Evolutionary conservation across 2,329 filamentous ascomycete genomes (phyloP).

Genomic region (Ceratocystis colombiana): DNA sequence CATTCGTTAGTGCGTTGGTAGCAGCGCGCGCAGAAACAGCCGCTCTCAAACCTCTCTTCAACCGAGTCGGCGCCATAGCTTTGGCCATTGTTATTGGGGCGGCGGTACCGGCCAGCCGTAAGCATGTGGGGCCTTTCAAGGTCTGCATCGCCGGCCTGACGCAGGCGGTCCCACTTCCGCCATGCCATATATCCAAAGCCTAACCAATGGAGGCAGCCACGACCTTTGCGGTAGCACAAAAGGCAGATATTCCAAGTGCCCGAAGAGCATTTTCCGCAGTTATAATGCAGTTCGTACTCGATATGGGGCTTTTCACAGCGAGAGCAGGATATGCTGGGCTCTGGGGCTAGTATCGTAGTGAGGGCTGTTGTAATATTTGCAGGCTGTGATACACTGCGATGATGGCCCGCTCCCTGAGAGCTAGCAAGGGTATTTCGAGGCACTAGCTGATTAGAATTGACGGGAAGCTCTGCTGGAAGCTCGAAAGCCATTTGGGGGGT

Average conservation of each 20-base stretch:
- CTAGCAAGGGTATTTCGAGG: neutral
- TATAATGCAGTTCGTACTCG: slow-evolving; percentile 78
- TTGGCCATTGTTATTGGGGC: slow-evolving; percentile 34
- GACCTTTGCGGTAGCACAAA: slow-evolving; percentile 64
- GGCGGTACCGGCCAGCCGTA: slow-evolving; percentile 46
- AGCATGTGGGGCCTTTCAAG: slow-evolving; percentile 48
- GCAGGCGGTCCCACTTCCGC: slow-evolving; percentile 50
- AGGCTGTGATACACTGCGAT: slow-evolving; percentile 17
- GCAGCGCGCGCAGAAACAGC: slow-evolving; percentile 76
- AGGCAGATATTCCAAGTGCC: slow-evolving; percentile 72
- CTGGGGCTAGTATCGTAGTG: slow-evolving; percentile 30
- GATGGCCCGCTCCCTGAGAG: neutral
- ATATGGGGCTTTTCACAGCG: slow-evolving; percentile 62
- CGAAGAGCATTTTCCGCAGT: slow-evolving; percentile 58
- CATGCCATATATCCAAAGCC: slow-evolving; percentile 71
- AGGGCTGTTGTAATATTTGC: neutral
- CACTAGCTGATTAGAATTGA: neutral
- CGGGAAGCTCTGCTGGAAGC: neutral
- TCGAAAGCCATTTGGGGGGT: slow-evolving; percentile 9
- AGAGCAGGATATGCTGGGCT: slow-evolving; percentile 65
- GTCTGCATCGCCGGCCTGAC: slow-evolving; percentile 32
- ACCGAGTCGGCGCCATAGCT: slow-evolving; percentile 49
- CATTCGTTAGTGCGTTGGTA: slow-evolving; percentile 64
- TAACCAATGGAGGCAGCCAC: slow-evolving; percentile 77
- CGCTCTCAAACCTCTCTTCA: slow-evolving; percentile 59